These are phyloP conservation scores for Puccinia coronata DNA, from an alignment of 1,284 basidiomycete species.

Conservation along the genomic window DNA sequence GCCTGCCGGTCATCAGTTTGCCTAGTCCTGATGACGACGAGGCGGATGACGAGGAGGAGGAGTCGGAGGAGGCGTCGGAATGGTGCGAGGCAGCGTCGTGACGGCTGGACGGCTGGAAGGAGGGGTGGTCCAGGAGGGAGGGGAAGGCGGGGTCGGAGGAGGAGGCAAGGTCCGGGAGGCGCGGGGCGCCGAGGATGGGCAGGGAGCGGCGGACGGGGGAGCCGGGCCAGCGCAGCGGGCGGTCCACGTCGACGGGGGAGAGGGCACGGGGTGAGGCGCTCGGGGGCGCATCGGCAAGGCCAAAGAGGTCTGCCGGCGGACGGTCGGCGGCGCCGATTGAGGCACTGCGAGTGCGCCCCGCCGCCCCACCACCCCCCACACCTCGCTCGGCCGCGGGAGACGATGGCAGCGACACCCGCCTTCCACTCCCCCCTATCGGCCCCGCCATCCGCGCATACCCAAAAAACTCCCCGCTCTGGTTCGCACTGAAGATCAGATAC, in stretches of 20 bases:
- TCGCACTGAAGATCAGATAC: constrained; percentile 51
- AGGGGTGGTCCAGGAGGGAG: not conserved
- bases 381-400: not conserved
- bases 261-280: not conserved
- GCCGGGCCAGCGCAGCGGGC: not conserved
- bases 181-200: not conserved
- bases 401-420: not conserved
- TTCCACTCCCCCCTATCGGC: constrained; percentile 6
- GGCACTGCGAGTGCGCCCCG: not conserved
- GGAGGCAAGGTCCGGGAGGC: not conserved
- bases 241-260: not conserved
- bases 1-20: constrained; percentile 21
- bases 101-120: not conserved
- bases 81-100: no score
- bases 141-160: not conserved
- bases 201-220: constrained; percentile 4
- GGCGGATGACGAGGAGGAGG: not conserved
- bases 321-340: constrained; percentile 1
- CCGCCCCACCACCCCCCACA: not conserved
- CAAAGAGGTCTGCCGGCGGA: not conserved
- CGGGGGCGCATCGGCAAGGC: not conserved
- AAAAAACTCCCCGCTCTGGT: constrained; percentile 51
- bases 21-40: not conserved
- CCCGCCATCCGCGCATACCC: constrained; percentile 47
- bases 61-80: not conserved